A percentile compares a stretch with the other conserved stretches of the same genome.
Evolutionary conservation across 1,139 yeast species (phyloP).

Genomic region (Entelexis sorbosivorans): DNA sequence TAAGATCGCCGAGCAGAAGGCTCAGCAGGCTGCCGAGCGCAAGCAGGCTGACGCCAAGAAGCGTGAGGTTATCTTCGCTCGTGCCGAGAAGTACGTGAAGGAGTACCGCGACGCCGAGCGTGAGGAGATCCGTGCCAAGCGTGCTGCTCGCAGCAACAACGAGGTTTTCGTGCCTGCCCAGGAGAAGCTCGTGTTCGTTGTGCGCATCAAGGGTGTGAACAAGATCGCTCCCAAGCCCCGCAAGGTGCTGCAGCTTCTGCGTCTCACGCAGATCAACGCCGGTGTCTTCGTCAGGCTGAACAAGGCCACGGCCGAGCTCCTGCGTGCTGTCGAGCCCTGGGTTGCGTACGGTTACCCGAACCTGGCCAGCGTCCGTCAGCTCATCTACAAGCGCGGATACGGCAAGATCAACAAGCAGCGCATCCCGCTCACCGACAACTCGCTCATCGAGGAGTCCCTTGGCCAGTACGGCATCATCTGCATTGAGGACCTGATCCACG

Average conservation of each 20-base stretch:
- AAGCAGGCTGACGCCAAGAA: constrained; percentile 43
- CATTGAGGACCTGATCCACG: constrained; percentile 97
- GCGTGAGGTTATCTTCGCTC: constrained; percentile 90
- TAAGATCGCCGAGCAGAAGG: constrained; percentile 57
- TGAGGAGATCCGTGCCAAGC: constrained; percentile 81
- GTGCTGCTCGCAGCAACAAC: constrained; percentile 94
- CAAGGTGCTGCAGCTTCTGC: constrained; percentile 95
- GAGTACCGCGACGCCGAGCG: constrained; percentile 95
- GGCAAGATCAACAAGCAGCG: constrained; percentile 99
- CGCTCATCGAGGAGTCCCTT: constrained; percentile 83
- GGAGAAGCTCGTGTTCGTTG: constrained; percentile 90
- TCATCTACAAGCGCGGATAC: constrained; percentile 99
- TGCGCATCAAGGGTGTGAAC: constrained; percentile 99
- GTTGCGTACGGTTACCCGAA: constrained; percentile 99
- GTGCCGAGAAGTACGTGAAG: constrained; percentile 96
- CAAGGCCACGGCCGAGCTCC: constrained; percentile 95
- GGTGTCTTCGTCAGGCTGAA: constrained; percentile 97
- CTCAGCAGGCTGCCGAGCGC: constrained; percentile 74
- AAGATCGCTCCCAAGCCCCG: constrained; percentile 99
- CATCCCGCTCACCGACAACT: constrained; percentile 85
- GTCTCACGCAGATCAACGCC: constrained; percentile 96
- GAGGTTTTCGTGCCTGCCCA: constrained; percentile 91
- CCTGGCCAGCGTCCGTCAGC: constrained; percentile 88
- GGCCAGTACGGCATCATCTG: constrained; percentile 96
- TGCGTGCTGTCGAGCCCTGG: constrained; percentile 97